Conservation (phyloP, 1,139 yeast genomes). For the Geotrichum carabidarum region DNA sequence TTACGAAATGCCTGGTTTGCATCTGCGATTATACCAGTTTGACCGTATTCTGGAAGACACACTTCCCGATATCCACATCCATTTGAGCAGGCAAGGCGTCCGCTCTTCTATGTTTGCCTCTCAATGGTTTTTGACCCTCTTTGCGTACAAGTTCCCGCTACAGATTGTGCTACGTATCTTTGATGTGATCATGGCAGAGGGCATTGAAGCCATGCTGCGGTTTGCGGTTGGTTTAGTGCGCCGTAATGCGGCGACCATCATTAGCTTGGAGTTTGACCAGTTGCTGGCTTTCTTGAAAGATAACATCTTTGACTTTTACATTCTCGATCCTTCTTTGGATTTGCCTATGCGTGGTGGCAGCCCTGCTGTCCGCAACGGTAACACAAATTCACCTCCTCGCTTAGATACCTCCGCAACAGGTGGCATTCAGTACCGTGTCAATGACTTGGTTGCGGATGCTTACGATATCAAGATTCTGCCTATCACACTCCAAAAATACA, state of each 20-base stretch:
- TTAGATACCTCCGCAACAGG: conserved; percentile 17
- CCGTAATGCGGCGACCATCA: conserved; percentile 55
- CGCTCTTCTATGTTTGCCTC: conserved; percentile 91
- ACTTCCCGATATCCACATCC: conserved; percentile 64
- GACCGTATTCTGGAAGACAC: conserved; percentile 73
- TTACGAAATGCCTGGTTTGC: conserved; percentile 92
- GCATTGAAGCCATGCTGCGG: conserved; percentile 73
- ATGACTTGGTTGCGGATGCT: conserved; percentile 74
- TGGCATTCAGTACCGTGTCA: conserved; percentile 49
- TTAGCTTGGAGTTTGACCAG: conserved; percentile 65
- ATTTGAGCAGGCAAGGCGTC: conserved; percentile 77
- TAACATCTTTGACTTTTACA: conserved; percentile 65
- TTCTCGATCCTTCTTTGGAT: conserved; percentile 34
- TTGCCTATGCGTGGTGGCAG: conserved; percentile 13
- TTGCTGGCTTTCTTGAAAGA: conserved; percentile 73
- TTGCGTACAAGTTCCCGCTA: conserved; percentile 88
- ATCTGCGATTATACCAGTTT: conserved; percentile 77
- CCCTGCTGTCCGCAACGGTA: conserved; percentile 15
- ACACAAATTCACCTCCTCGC: conserved; percentile 7
- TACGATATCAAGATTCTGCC: conserved; percentile 69
- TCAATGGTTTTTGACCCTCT: conserved; percentile 92
- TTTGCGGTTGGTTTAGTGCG: conserved; percentile 75
- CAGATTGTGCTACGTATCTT: conserved; percentile 75
- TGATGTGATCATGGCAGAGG: conserved; percentile 84
- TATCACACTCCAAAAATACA: conserved; percentile 60